Conservation (phyloP, 805 yeast genomes). For the Kodamaea kakaduensis region DNA sequence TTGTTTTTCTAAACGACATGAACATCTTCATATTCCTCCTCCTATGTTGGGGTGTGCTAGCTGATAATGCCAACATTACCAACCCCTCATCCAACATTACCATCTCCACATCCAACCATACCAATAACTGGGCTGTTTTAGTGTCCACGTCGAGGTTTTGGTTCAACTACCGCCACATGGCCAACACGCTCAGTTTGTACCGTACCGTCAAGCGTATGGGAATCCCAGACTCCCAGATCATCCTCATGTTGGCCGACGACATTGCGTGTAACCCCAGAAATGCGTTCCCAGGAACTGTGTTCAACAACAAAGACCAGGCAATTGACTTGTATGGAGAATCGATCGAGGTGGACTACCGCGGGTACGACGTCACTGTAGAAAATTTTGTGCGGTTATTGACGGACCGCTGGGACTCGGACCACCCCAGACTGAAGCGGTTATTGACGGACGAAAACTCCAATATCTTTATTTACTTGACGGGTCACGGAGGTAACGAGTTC, state of each 20-base stretch:
- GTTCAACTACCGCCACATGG: constrained; percentile 98
- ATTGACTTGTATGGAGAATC: constrained; percentile 91
- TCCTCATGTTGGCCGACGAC: constrained; percentile 93
- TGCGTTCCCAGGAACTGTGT: constrained; percentile 93
- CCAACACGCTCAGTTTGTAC: constrained; percentile 90
- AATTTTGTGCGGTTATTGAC: constrained; percentile 89
- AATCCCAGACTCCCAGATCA: constrained; percentile 96
- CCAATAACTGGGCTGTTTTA: constrained; percentile 77
- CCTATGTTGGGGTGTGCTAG: too few species aligned
- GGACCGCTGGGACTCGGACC: constrained; percentile 92
- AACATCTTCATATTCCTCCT: too few species aligned
- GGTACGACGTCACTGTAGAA: constrained; percentile 97
- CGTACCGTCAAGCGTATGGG: constrained; percentile 94
- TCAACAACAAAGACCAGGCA: constrained; percentile 88
- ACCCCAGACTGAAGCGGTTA: constrained; percentile 86
- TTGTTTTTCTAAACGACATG: too few species aligned
- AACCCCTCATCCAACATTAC: neutral
- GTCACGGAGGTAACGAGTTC: constrained; percentile 98
- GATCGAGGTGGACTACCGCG: constrained; percentile 94
- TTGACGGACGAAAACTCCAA: constrained; percentile 92
- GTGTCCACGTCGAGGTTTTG: constrained; percentile 96
- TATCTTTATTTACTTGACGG: constrained; percentile 91
- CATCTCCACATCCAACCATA: constrained; percentile 42
- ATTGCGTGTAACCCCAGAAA: constrained; percentile 96
- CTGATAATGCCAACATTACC: too few species aligned